A percentile compares a stretch with the other conserved stretches of the same genome.
These are phyloP conservation scores for Helminthosporium solani DNA, from an alignment of 2,329 filamentous ascomycete species.

Conservation along the genomic window DNA sequence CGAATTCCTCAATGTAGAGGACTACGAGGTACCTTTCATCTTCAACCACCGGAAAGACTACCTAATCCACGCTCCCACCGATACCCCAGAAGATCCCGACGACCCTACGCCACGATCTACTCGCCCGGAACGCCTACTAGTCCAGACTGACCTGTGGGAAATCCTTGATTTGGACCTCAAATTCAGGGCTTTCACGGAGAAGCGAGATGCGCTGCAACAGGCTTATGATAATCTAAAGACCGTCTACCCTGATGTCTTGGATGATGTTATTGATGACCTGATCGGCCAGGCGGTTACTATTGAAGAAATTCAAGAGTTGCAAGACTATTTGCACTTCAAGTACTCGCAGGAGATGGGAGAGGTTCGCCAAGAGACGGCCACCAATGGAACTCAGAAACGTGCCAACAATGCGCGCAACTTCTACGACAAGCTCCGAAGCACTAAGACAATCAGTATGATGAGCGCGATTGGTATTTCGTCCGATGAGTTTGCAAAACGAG, in stretches of 20 bases:
- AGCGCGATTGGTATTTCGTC: constrained; percentile 87
- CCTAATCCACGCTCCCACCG: constrained; percentile 80
- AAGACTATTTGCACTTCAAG: constrained; percentile 95
- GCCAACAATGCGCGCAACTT: constrained; percentile 79
- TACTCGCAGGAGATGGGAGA: constrained; percentile 85
- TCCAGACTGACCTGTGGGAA: constrained; percentile 91
- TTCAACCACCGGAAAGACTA: constrained; percentile 99
- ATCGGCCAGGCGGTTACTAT: constrained; percentile 77
- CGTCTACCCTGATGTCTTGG: constrained; percentile 59
- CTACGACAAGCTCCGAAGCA: constrained; percentile 80
- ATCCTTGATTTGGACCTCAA: constrained; percentile 94
- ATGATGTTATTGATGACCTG: constrained; percentile 78
- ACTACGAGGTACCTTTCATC: constrained; percentile 94
- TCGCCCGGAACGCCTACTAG: constrained; percentile 81
- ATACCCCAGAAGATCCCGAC: constrained; percentile 60
- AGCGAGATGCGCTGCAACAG: constrained; percentile 80
- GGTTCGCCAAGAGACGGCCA: constrained; percentile 62
- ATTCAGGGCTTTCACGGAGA: constrained; percentile 89
- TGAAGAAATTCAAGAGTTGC: constrained; percentile 93
- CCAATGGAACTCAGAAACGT: constrained; percentile 70
- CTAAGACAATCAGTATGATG: constrained; percentile 78
- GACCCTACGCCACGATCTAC: constrained; percentile 71
- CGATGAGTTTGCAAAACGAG: constrained; percentile 85
- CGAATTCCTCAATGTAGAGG: constrained; percentile 91
- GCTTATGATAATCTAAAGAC: constrained; percentile 72